A percentile compares a stretch with the other conserved stretches of the same genome.
These are phyloP conservation scores for Neonectria magnoliae DNA, from an alignment of 2,329 filamentous ascomycete genomes.

Conservation along the genomic window DNA sequence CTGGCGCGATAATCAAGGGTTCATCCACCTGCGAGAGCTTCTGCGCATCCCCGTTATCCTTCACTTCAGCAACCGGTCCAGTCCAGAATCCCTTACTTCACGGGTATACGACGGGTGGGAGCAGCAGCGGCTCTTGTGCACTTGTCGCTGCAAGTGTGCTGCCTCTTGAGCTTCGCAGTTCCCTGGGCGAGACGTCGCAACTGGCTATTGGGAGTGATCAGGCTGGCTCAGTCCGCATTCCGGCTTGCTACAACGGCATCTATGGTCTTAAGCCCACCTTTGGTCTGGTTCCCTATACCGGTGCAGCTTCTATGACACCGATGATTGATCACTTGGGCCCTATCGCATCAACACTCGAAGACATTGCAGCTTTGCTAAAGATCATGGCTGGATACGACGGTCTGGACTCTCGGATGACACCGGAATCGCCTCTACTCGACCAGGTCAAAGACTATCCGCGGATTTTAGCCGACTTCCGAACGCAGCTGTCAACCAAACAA, in stretches of 20 bases:
- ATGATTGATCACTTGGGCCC: constrained; percentile 58
- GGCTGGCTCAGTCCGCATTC: constrained; percentile 46
- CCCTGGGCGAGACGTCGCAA: constrained; percentile 32
- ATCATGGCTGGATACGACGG: constrained; percentile 57
- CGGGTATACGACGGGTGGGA: constrained; percentile 43
- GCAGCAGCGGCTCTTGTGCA: constrained; percentile 45
- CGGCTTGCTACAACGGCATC: constrained; percentile 44
- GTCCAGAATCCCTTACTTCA: constrained; percentile 42
- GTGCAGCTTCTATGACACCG: constrained; percentile 50
- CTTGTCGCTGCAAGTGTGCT: constrained; percentile 40
- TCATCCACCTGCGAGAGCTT: constrained; percentile 45
- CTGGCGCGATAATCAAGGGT: constrained; percentile 41
- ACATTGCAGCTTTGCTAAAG: constrained; percentile 44
- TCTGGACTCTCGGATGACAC: constrained; percentile 54
- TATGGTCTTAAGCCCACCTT: constrained; percentile 53
- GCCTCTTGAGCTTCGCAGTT: background rate
- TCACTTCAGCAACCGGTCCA: constrained; percentile 42
- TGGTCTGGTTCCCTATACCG: constrained; percentile 57
- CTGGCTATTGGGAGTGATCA: constrained; percentile 46
- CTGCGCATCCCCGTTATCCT: constrained; percentile 43
- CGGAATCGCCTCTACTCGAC: constrained; percentile 49
- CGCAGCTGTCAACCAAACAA: constrained; percentile 18
- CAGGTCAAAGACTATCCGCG: constrained; percentile 49
- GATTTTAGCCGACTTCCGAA: constrained; percentile 28
- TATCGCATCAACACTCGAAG: constrained; percentile 52